Evolutionary conservation across 768 basidiomycete species (phyloP).

Genomic region (Wakefieldia striispora): DNA sequence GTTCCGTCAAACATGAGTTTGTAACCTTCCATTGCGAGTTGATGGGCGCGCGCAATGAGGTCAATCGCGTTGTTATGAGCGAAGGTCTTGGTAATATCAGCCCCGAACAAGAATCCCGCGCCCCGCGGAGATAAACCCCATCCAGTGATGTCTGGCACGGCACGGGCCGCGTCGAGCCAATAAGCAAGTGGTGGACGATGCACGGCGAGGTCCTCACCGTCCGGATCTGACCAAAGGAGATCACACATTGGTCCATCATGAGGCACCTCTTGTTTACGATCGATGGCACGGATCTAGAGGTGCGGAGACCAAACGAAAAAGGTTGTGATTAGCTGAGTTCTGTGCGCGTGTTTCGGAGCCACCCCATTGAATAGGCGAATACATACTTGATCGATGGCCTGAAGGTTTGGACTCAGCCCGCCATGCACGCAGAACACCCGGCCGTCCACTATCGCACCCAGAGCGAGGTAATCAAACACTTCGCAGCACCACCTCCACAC

Average conservation of each 20-base stretch:
- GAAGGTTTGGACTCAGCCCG: constrained; percentile 86
- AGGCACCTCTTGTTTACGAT: constrained; percentile 95
- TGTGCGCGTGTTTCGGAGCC: constrained; percentile 18
- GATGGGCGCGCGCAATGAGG: constrained; percentile 95
- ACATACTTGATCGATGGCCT: constrained; percentile 83
- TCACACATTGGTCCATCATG: constrained; percentile 99
- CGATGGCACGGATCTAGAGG: constrained; percentile 84
- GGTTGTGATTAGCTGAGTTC: constrained; percentile 18
- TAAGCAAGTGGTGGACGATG: constrained; percentile 16
- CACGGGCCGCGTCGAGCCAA: constrained; percentile 15
- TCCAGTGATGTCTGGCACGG: constrained; percentile 70
- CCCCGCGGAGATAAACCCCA: constrained; percentile 99
- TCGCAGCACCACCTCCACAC: constrained; percentile 99
- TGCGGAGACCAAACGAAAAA: constrained; percentile 17
- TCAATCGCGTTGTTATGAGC: constrained; percentile 90
- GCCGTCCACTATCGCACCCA: constrained; percentile 96
- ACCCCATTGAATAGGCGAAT: constrained; percentile 11
- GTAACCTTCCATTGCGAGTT: constrained; percentile 96
- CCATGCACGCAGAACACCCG: constrained; percentile 98
- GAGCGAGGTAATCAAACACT: constrained; percentile 94
- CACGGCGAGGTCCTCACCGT: constrained; percentile 52
- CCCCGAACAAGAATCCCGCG: constrained; percentile 93
- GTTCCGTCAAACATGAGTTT: constrained; percentile 95
- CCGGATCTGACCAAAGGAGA: constrained; percentile 98
- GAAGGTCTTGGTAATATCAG: constrained; percentile 87